phyloP scores from a whole-genome alignment of 2,329 filamentous ascomycete genomes.

The Penicillium sp. region DNA sequence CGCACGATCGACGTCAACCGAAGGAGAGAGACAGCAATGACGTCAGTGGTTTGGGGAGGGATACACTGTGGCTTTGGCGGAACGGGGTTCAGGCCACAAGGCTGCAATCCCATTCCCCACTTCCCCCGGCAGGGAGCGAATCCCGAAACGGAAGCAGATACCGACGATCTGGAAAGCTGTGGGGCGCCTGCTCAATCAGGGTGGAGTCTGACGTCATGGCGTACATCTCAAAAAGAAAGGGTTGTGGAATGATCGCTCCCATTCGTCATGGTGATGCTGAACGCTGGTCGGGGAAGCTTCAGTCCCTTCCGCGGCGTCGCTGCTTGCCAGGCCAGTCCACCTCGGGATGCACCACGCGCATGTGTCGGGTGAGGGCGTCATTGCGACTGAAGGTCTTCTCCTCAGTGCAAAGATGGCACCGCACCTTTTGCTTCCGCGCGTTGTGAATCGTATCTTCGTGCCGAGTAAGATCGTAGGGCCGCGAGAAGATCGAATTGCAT shows the following conservation, averaged over 20 bases:
- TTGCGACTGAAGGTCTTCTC: constrained; percentile 97
- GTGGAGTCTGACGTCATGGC: constrained; percentile 17
- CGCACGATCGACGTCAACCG: constrained; percentile 22
- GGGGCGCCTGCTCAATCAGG: constrained; percentile 11
- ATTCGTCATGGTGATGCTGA: constrained; percentile 25
- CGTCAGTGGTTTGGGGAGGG: constrained; percentile 7
- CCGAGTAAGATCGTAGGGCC: constrained; percentile 92
- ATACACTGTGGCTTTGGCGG: neutral
- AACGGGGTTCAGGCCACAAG: constrained; percentile 18
- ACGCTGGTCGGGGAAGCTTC: constrained; percentile 11
- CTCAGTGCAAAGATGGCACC: constrained; percentile 88
- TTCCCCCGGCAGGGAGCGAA: neutral
- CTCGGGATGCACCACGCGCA: constrained; percentile 91
- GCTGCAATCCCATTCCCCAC: constrained; percentile 8
- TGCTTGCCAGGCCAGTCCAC: constrained; percentile 75
- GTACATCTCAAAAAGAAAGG: neutral
- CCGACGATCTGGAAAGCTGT: constrained; percentile 16
- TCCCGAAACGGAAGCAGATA: constrained; percentile 12
- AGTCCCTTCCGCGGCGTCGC: constrained; percentile 42
- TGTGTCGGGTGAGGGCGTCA: constrained; percentile 90
- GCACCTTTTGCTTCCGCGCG: constrained; percentile 87
- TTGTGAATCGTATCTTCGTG: constrained; percentile 99
- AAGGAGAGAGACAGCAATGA: constrained; percentile 6
- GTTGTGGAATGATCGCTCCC: neutral
- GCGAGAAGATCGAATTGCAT: constrained; percentile 90